These are phyloP conservation scores for Trichoderma afroharzianum DNA, from an alignment of 2,329 filamentous ascomycete genomes.

Conservation along the genomic window DNA sequence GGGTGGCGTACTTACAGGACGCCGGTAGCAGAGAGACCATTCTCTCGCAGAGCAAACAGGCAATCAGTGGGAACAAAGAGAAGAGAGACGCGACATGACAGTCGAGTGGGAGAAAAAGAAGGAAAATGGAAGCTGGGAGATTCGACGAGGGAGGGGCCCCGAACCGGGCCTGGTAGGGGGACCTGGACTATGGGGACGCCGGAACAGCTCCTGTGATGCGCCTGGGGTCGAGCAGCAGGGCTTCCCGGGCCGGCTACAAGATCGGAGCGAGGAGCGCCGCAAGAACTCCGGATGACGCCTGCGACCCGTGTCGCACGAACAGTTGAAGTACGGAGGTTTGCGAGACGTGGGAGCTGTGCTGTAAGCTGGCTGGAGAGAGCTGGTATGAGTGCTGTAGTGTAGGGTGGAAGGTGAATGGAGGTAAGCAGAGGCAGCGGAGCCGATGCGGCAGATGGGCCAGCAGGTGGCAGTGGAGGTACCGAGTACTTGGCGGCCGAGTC, in stretches of 20 bases:
- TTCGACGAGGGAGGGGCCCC: constrained; percentile 10
- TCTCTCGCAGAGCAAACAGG: constrained; percentile 8
- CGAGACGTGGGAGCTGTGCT: background rate
- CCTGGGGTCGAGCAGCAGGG: background rate
- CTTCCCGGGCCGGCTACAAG: background rate
- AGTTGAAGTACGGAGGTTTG: background rate
- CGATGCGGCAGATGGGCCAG: constrained; percentile 8
- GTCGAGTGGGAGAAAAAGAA: background rate
- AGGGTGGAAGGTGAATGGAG: background rate
- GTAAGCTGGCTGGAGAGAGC: background rate
- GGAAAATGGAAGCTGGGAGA: constrained; percentile 4
- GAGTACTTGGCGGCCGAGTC: background rate
- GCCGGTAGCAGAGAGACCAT: constrained; percentile 16
- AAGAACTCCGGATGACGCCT: constrained; percentile 2
- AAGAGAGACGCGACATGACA: constrained; percentile 15
- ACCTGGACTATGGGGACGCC: constrained; percentile 7
- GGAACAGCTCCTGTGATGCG: constrained; percentile 1
- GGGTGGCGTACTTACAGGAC: constrained; percentile 10
- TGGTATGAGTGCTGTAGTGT: background rate
- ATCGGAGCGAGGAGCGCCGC: constrained; percentile 2
- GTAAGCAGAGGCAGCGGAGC: constrained; percentile 12
- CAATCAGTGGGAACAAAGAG: background rate
- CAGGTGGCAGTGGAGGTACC: background rate
- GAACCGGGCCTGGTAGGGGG: constrained; percentile 3
- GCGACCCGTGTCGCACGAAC: constrained; percentile 11